Conservation (phyloP, 2,329 filamentous ascomycete genomes). For the Fusarium marasasianum region DNA sequence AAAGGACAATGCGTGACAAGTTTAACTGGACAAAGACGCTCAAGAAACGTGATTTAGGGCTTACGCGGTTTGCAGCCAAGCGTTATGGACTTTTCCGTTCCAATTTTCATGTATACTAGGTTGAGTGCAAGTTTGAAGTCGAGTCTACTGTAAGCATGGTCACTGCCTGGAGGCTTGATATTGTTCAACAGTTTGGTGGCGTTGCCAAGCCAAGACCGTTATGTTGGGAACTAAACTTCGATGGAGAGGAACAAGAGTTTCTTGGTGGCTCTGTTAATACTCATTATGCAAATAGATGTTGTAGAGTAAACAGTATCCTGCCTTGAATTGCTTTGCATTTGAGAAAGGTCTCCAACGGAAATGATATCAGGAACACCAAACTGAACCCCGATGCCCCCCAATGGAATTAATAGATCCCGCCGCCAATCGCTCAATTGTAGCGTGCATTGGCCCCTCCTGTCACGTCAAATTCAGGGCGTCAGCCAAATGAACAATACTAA, state of each 20-base stretch:
- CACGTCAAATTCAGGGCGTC: background rate
- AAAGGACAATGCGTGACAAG: background rate
- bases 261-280: background rate
- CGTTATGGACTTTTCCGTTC: background rate
- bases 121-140: background rate
- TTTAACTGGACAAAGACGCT: background rate
- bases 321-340: background rate
- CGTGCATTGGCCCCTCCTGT: background rate
- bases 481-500: background rate
- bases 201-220: conserved; percentile 1
- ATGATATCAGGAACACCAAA: background rate
- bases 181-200: conserved; percentile 16
- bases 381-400: background rate
- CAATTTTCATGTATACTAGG: background rate
- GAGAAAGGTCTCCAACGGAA: background rate
- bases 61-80: background rate
- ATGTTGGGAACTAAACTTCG: background rate
- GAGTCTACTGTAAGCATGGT: background rate
- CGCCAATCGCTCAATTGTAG: background rate
- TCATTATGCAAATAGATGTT: background rate
- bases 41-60: background rate
- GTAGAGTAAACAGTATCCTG: too few relatives aligned
- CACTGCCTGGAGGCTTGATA: conserved; percentile 10
- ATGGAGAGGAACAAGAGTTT: background rate
- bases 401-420: background rate